Percentiles rank a stretch among this genome's conserved stretches.
Evolutionary conservation across 768 basidiomycete species (phyloP).

Genomic region (Boletus edulis): DNA sequence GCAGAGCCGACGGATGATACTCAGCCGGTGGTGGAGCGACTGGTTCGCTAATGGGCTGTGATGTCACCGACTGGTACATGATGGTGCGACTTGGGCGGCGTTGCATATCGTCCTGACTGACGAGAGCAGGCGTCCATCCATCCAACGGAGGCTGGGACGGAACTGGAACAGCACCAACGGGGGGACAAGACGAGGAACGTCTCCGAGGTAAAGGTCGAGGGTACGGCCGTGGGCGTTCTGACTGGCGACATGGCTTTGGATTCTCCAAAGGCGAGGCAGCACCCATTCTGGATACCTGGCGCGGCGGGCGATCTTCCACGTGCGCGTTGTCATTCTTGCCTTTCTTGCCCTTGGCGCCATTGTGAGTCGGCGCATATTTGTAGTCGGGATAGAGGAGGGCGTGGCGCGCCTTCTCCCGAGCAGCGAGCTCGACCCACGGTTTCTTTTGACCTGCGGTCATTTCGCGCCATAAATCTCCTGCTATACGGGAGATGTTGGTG

Average conservation of each 20-base stretch:
- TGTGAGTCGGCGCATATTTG: conserved; percentile 36
- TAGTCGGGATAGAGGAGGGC: conserved; percentile 41
- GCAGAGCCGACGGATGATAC: neutral
- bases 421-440: conserved; percentile 53
- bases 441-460: conserved; percentile 44
- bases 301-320: conserved; percentile 9
- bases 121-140: conserved; percentile 19
- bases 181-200: conserved; percentile 44
- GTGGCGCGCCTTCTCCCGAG: conserved; percentile 46
- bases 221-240: conserved; percentile 25
- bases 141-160: conserved; percentile 8
- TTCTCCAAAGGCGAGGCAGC: neutral
- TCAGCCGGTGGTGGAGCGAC: neutral
- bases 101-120: conserved; percentile 33
- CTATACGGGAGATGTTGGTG: conserved; percentile 65
- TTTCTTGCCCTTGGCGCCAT: conserved; percentile 21
- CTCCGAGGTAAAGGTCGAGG: conserved; percentile 22
- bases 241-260: conserved; percentile 5
- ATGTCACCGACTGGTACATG: conserved; percentile 34
- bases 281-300: conserved; percentile 10
- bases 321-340: conserved; percentile 7
- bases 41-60: conserved; percentile 9
- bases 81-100: conserved; percentile 32
- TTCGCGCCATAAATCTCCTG: conserved; percentile 62
- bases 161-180: conserved; percentile 34